Base-by-base conservation (phyloP, 495 filamentous ascomycete species). In the Daldinia childiae region DNA sequence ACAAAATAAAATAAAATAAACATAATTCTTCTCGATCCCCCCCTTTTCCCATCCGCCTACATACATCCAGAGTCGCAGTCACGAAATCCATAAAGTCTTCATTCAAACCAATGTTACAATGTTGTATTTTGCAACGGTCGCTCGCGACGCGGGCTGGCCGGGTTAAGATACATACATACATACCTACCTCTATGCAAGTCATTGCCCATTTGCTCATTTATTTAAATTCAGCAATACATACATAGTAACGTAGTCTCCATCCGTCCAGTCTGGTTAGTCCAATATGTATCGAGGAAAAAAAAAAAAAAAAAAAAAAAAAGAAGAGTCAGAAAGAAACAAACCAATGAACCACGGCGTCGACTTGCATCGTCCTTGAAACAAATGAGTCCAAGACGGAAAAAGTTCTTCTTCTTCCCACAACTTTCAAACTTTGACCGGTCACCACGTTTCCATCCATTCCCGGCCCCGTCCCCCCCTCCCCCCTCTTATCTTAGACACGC, bases 291-390 rank as follows among this genome's bases (percentile, higher is more conserved):
- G 7, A 1, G 26, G 5, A 4, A 27, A 30, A 0, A 30, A 30
- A 30, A 30, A 8, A 7, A 8, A 30, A 7, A 30, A 30, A 6
- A 30, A 32, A 8, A 32, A 9, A 32, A 32, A 32, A 32, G 4
- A n/a, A n/a, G n/a, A n/a, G n/a, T n/a, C n/a, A 29, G 4, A 32
- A 1, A 32, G 29, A 9, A 32, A 9, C 6, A 32, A 32, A 32
- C 29, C 29, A 32, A 32, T 61, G 57, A 43, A 52, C 69, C 69
- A 62, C 55, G 69, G 60, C 59, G 6, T 17, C 41, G 9, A 36
- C 34, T 41, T 48, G 43, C 43, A 65, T 72, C 64, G 64, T 56
- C 64, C 70, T 65, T 73, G 65, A 66, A 73, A 73, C 70, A 64
- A 64, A 68, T 64, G 59, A 64, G 52, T 39, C 27, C 27, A 24